These are phyloP conservation scores for Daldinia sp. DNA, from an alignment of 2,329 filamentous ascomycete species.

Conservation along the genomic window DNA sequence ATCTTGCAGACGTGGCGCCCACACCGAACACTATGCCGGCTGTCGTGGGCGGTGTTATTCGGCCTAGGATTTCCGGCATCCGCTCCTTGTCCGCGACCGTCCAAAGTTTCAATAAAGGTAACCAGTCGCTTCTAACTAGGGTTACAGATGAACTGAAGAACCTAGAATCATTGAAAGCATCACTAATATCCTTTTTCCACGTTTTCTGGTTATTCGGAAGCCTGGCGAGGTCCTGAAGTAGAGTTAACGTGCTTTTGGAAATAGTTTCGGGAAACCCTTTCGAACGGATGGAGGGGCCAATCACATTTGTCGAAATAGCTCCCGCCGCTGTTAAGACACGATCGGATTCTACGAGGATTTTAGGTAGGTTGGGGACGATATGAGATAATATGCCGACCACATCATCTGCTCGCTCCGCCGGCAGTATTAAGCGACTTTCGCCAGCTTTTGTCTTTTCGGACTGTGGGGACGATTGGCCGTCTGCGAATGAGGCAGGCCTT, in stretches of 20 bases:
- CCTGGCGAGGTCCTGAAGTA: constrained; percentile 80
- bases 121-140: constrained; percentile 78
- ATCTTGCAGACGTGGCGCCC: constrained; percentile 87
- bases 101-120: constrained; percentile 86
- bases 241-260: constrained; percentile 71
- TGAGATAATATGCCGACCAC: constrained; percentile 80
- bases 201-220: constrained; percentile 83
- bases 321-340: constrained; percentile 80
- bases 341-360: constrained; percentile 86
- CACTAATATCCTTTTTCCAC: constrained; percentile 91
- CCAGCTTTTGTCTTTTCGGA: constrained; percentile 52
- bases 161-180: constrained; percentile 88
- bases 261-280: constrained; percentile 89
- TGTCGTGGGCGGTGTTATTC: constrained; percentile 84
- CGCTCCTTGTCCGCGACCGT: constrained; percentile 85
- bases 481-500: constrained; percentile 76
- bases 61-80: constrained; percentile 79
- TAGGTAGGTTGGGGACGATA: constrained; percentile 81
- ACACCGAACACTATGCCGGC: constrained; percentile 99
- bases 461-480: constrained; percentile 53
- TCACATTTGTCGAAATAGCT: constrained; percentile 83
- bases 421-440: constrained; percentile 43
- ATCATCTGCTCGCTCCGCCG: constrained; percentile 69
- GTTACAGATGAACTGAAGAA: constrained; percentile 78
- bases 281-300: constrained; percentile 82